These are phyloP conservation scores for Coniochaeta sp. DNA, from an alignment of 2,329 filamentous ascomycete species.

Conservation along the genomic window DNA sequence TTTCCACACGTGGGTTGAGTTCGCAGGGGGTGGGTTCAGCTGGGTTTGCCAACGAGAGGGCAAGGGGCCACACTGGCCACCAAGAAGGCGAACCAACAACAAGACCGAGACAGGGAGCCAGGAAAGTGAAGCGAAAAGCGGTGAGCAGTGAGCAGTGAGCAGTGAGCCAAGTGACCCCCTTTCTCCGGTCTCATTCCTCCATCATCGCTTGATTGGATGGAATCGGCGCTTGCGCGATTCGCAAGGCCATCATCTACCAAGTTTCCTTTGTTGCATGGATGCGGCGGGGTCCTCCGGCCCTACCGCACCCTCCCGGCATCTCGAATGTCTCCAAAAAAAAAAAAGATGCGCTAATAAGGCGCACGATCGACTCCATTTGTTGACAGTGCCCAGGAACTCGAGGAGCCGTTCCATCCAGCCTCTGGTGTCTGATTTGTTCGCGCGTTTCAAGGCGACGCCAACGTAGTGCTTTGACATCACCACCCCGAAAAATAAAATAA, in stretches of 20 bases:
- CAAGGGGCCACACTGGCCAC: background rate
- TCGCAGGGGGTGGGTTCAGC: background rate
- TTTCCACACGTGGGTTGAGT: background rate
- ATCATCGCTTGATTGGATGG: background rate
- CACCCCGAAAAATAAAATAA: too few relatives aligned
- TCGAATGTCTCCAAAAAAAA: background rate
- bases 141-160: background rate
- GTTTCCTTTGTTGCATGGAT: background rate
- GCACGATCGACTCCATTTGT: background rate
- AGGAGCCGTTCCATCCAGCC: background rate
- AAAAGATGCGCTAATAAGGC: background rate
- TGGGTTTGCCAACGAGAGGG: background rate
- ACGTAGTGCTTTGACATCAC: background rate
- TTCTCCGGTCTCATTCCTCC: background rate
- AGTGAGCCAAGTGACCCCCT: background rate
- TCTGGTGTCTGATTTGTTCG: background rate
- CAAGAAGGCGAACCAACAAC: background rate
- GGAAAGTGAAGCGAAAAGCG: background rate
- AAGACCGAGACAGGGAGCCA: background rate
- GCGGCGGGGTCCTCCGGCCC: background rate
- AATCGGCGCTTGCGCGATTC: background rate
- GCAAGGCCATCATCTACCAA: too few relatives aligned
- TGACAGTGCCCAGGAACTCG: background rate
- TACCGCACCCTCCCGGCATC: background rate
- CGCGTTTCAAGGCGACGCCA: background rate